Evolutionary conservation across 768 basidiomycete species (phyloP).

Genomic region (Tubosaeta sp.): DNA sequence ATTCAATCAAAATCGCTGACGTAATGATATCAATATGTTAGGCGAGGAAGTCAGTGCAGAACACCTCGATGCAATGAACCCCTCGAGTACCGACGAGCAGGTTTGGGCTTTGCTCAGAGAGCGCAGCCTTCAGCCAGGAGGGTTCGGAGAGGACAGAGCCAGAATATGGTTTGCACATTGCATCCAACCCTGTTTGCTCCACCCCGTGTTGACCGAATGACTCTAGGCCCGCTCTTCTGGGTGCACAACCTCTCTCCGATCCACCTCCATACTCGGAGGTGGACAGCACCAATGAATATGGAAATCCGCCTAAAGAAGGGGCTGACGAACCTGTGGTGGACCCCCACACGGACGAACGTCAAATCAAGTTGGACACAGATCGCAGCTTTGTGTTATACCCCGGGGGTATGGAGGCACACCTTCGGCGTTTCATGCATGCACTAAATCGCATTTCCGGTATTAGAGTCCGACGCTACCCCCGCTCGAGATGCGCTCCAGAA

Average conservation of each 20-base stretch:
- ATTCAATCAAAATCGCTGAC: conserved; percentile 15
- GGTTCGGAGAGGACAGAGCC: conserved; percentile 55
- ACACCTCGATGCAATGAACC: conserved; percentile 18
- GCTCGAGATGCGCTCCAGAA: conserved; percentile 53
- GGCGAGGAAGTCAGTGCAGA: conserved; percentile 1
- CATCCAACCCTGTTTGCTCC: conserved; percentile 3
- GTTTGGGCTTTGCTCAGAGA: conserved; percentile 47
- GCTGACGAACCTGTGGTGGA: background rate
- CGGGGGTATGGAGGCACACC: conserved; percentile 51
- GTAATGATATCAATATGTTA: conserved; percentile 8
- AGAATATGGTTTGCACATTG: conserved; percentile 49
- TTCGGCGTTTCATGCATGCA: conserved; percentile 7
- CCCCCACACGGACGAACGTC: conserved; percentile 74
- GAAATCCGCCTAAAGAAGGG: background rate
- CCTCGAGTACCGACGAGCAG: conserved; percentile 21
- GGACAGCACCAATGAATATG: conserved; percentile 7
- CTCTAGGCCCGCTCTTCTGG: conserved; percentile 27
- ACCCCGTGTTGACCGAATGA: conserved; percentile 18
- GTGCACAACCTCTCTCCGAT: conserved; percentile 39
- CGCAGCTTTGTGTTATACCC: conserved; percentile 93
- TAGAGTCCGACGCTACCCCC: conserved; percentile 15
- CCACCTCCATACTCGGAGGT: conserved; percentile 26
- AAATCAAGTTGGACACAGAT: conserved; percentile 86
- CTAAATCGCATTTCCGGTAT: conserved; percentile 9
- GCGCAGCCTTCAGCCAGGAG: conserved; percentile 53